These are phyloP conservation scores for Tuber borchii DNA, from an alignment of 495 filamentous ascomycete genomes.

Conservation along the genomic window DNA sequence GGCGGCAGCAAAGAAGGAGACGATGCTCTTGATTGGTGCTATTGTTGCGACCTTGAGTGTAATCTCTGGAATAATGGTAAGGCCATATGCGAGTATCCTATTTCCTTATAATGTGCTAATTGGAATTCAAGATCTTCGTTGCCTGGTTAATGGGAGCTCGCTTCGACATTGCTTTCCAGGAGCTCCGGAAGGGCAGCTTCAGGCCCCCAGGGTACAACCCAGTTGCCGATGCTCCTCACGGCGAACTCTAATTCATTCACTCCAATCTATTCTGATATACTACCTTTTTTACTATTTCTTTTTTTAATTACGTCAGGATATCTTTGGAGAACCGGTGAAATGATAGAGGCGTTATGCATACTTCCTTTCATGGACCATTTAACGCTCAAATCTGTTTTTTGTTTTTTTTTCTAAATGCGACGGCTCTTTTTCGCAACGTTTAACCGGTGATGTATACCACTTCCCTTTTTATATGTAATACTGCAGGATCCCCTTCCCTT, in stretches of 20 bases:
- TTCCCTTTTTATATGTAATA: background rate
- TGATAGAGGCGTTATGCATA: constrained; percentile 1
- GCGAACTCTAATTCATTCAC: constrained; percentile 2
- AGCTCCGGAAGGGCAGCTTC: constrained; percentile 51
- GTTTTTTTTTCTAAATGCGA: background rate
- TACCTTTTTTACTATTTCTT: background rate
- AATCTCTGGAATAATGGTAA: constrained; percentile 63
- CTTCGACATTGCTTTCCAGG: constrained; percentile 57
- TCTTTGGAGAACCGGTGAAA: background rate
- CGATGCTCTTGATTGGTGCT: constrained; percentile 57
- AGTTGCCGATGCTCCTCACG: background rate
- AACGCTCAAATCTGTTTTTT: background rate
- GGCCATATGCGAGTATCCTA: constrained; percentile 19
- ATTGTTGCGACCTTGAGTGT: constrained; percentile 55
- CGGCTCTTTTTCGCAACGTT: background rate
- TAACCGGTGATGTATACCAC: background rate
- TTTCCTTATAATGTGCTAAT: constrained; percentile 20
- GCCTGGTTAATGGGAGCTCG: constrained; percentile 49
- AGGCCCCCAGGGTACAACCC: constrained; percentile 17
- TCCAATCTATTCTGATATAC: background rate
- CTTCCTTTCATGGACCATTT: background rate
- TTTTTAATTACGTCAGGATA: background rate
- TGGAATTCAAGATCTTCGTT: constrained; percentile 39
- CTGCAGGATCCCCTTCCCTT: background rate
- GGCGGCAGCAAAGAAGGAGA: constrained; percentile 51